A percentile compares a stretch with the other conserved stretches of the same genome.
Evolutionary conservation across 2,329 filamentous ascomycete species (phyloP).

Genomic region (Sporothrix curviconia): DNA sequence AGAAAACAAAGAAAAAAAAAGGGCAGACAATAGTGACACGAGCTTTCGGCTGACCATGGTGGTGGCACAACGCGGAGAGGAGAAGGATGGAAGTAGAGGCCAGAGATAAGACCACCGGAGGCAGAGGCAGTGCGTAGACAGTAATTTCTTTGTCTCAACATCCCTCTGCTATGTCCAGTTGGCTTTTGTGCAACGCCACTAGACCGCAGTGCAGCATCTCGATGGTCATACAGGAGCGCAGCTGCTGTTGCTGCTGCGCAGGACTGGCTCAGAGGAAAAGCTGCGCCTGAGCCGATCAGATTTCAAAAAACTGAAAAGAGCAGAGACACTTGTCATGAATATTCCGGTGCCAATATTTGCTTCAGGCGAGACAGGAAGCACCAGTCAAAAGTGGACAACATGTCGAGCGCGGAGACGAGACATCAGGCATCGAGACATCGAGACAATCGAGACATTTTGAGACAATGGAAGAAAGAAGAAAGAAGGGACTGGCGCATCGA

Average conservation of each 20-base stretch:
- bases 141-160: constrained; percentile 3
- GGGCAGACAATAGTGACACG: not conserved
- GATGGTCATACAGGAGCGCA: not conserved
- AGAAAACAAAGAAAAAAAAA: not conserved
- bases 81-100: too few relatives aligned
- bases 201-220: not conserved
- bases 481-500: too few relatives aligned
- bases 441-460: not conserved
- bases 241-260: too few relatives aligned
- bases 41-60: constrained; percentile 3
- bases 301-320: not conserved
- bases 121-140: not conserved
- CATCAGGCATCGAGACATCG: too few relatives aligned
- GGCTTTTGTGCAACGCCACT: not conserved
- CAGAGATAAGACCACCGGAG: not conserved
- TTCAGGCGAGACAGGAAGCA: too few relatives aligned
- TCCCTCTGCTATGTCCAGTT: not conserved
- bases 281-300: too few relatives aligned
- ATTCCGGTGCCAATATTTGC: too few relatives aligned
- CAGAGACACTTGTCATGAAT: too few relatives aligned
- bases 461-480: not conserved
- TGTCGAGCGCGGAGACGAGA: too few relatives aligned
- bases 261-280: too few relatives aligned
- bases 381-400: too few relatives aligned
- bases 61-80: not conserved